These are phyloP conservation scores for Albifimbria verrucaria DNA, from an alignment of 2,329 filamentous ascomycete species.

Conservation along the genomic window DNA sequence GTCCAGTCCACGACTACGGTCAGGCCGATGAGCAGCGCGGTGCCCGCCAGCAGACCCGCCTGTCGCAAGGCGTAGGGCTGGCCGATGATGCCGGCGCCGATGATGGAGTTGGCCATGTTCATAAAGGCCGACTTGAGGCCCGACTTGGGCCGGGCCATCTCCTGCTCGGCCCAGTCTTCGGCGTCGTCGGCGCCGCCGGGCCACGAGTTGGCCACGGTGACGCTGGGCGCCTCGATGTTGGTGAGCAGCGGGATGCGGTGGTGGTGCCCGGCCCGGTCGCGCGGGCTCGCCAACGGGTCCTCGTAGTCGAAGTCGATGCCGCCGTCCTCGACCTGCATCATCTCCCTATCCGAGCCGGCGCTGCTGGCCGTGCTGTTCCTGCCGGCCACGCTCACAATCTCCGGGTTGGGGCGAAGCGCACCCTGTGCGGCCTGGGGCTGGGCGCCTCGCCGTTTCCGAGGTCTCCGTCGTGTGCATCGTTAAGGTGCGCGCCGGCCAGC, in stretches of 20 bases:
- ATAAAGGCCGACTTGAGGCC: slow-evolving; percentile 87
- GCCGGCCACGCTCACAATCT: slow-evolving; percentile 32
- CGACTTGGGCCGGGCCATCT: slow-evolving; percentile 71
- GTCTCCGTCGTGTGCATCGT: slow-evolving; percentile 14
- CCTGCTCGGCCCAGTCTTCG: slow-evolving; percentile 46
- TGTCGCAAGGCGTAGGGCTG: slow-evolving; percentile 96
- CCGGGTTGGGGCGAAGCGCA: slow-evolving; percentile 66
- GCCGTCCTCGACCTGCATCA: background rate
- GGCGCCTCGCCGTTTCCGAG: slow-evolving; percentile 14
- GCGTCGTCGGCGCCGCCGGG: slow-evolving; percentile 25
- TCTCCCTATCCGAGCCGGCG: slow-evolving; percentile 1
- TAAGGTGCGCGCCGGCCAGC: slow-evolving; percentile 16
- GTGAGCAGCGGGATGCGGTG: slow-evolving; percentile 73
- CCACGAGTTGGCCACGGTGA: slow-evolving; percentile 57
- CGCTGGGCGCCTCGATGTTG: slow-evolving; percentile 77
- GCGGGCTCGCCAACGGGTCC: slow-evolving; percentile 37
- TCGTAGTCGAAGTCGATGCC: slow-evolving; percentile 44
- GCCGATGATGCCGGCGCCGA: slow-evolving; percentile 71
- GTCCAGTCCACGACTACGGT: slow-evolving; percentile 95
- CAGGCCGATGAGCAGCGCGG: slow-evolving; percentile 72
- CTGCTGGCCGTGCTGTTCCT: slow-evolving; percentile 9
- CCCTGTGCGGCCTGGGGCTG: slow-evolving; percentile 53
- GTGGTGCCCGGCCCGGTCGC: slow-evolving; percentile 35
- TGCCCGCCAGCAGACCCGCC: slow-evolving; percentile 79
- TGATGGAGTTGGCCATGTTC: slow-evolving; percentile 99